These are phyloP conservation scores for Triticum timopheevii DNA, from an alignment of 176 grass and related monocot species.

Conservation along the genomic window DNA sequence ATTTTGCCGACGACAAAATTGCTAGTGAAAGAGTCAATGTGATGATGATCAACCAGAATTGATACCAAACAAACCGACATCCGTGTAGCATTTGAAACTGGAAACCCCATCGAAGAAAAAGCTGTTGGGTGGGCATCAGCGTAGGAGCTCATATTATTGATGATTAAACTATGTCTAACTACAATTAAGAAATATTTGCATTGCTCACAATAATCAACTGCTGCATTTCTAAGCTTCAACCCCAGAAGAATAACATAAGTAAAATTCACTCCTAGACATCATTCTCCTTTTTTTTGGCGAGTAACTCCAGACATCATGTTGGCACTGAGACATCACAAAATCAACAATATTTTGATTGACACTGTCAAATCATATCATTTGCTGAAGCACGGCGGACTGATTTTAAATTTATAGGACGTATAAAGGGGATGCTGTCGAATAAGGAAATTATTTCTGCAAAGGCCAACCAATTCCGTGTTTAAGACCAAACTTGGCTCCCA, in stretches of 20 bases:
- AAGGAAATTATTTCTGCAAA: background rate
- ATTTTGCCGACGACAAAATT: background rate
- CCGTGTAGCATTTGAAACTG: background rate
- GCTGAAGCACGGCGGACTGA: background rate
- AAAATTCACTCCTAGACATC: background rate
- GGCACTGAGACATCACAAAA: constrained; percentile 6
- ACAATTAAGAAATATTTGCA: constrained; percentile 1
- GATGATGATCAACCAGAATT: background rate
- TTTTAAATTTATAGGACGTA: background rate
- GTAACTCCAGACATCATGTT: background rate
- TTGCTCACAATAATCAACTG: background rate
- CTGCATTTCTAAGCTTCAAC: constrained; percentile 18
- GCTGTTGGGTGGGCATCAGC: background rate
- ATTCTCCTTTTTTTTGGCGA: no score
- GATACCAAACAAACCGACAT: background rate
- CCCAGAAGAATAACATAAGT: background rate
- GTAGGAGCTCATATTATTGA: background rate
- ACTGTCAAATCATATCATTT: background rate
- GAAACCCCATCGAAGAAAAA: background rate
- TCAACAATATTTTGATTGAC: background rate
- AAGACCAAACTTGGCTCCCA: background rate
- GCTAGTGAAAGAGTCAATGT: background rate
- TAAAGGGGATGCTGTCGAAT: background rate
- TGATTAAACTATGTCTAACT: constrained; percentile 2
- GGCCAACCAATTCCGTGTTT: background rate